Evolutionary conservation across 352 stramenopile genomes (phyloP).

Genomic region (Phytophthora idaei): DNA sequence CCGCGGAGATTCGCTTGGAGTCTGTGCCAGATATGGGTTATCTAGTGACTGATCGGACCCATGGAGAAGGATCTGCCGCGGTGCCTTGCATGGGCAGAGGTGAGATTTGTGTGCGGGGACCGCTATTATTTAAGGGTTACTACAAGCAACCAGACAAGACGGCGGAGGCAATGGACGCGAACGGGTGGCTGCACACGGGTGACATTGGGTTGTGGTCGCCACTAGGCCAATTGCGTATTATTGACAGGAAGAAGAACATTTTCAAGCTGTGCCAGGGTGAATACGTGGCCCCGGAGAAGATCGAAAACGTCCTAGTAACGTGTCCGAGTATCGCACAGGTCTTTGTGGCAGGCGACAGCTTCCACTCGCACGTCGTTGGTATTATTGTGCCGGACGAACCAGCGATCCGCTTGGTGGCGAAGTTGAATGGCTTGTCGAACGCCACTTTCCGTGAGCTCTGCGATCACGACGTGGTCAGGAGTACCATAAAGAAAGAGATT

Average conservation of each 20-base stretch:
- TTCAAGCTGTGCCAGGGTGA: conserved; percentile 96
- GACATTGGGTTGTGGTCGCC: conserved; percentile 96
- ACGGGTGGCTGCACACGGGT: conserved; percentile 97
- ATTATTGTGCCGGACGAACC: conserved; percentile 90
- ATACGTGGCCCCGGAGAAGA: conserved; percentile 97
- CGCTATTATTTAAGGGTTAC: conserved; percentile 92
- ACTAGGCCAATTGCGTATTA: conserved; percentile 90
- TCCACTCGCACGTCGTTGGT: conserved; percentile 94
- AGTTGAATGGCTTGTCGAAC: conserved; percentile 33
- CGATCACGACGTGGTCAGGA: conserved; percentile 52
- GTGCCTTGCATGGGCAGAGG: conserved; percentile 57
- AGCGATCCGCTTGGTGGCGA: conserved; percentile 42
- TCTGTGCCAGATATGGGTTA: conserved; percentile 99
- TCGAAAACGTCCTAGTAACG: conserved; percentile 94
- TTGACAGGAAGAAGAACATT: conserved; percentile 94
- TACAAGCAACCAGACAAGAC: conserved; percentile 95
- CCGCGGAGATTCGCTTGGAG: conserved; percentile 92
- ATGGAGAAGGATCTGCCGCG: conserved; percentile 40
- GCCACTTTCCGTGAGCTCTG: conserved; percentile 55
- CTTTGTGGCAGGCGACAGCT: conserved; percentile 97
- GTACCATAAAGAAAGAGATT: conserved; percentile 54
- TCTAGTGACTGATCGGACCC: conserved; percentile 71
- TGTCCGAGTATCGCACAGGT: conserved; percentile 92
- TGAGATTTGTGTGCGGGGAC: conserved; percentile 79
- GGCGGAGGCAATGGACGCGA: conserved; percentile 87